Conservation (phyloP, 345 rosid genomes). For the Noccaea caerulescens region DNA sequence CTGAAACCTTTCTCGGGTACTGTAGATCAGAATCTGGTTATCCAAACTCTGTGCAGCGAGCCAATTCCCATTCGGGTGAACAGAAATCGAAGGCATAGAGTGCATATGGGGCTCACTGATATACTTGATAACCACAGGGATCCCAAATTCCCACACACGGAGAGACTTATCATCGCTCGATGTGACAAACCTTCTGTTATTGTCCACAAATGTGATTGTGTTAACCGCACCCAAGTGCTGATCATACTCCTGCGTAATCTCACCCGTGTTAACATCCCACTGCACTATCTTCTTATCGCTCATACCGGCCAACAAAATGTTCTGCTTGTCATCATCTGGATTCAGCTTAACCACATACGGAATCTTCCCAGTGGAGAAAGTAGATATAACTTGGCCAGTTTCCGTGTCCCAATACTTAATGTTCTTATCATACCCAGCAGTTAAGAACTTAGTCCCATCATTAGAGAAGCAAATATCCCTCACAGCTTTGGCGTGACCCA, state of each 20-base stretch:
- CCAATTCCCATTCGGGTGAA: conserved; percentile 94
- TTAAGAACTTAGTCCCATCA: conserved; percentile 90
- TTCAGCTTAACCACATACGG: conserved; percentile 94
- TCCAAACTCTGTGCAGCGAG: conserved; percentile 97
- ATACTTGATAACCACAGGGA: conserved; percentile 97
- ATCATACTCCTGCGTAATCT: conserved; percentile 89
- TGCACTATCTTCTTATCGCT: conserved; percentile 99
- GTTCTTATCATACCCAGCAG: conserved; percentile 94
- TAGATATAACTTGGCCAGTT: conserved; percentile 92
- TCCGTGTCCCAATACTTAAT: conserved; percentile 98
- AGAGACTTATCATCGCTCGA: conserved; percentile 99
- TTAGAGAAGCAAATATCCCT: conserved; percentile 93
- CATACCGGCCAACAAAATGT: conserved; percentile 94
- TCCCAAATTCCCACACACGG: conserved; percentile 98
- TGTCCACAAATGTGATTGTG: conserved; percentile 94
- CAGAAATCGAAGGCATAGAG: conserved; percentile 92
- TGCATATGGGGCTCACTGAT: conserved; percentile 99
- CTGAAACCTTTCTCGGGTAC: conserved; percentile 90
- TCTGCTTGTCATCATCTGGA: conserved; percentile 96
- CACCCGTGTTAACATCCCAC: conserved; percentile 93
- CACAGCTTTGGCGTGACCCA: conserved; percentile 97
- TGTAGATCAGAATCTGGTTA: conserved; percentile 88
- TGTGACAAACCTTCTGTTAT: conserved; percentile 92
- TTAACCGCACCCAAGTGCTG: conserved; percentile 94
- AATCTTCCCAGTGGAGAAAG: conserved; percentile 87